These are phyloP conservation scores for Linum tenue DNA, from an alignment of 345 rosid genomes.

Conservation along the genomic window DNA sequence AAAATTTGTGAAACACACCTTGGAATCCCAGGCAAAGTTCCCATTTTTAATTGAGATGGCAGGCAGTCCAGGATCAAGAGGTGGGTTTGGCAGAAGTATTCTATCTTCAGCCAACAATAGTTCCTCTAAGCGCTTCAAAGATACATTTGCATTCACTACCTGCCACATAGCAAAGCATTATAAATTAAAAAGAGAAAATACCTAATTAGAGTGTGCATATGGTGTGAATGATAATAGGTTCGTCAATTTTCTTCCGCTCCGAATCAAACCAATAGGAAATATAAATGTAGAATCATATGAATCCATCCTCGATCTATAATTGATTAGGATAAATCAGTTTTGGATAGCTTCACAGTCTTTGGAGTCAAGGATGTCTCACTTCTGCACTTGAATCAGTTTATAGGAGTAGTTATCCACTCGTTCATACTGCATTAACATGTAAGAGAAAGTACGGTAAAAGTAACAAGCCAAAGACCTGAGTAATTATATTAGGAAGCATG, in stretches of 20 bases:
- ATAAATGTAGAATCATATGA: no score
- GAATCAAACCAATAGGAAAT: no score
- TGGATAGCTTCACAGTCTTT: no score
- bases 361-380: no score
- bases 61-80: slow-evolving; percentile 56
- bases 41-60: slow-evolving; percentile 84
- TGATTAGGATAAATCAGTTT: no score
- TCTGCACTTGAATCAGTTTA: neutral
- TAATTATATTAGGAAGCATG: slow-evolving; percentile 89
- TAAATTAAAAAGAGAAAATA: slow-evolving; percentile 10
- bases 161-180: slow-evolving; percentile 27
- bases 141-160: slow-evolving; percentile 93
- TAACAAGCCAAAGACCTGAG: slow-evolving; percentile 51
- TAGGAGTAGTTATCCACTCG: neutral
- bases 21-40: slow-evolving; percentile 86
- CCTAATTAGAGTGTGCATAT: neutral
- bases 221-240: neutral
- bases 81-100: slow-evolving; percentile 85
- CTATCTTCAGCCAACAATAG: slow-evolving; percentile 84
- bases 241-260: no score
- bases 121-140: slow-evolving; percentile 89
- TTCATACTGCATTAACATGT: neutral
- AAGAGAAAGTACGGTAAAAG: slow-evolving; percentile 1
- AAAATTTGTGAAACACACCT: slow-evolving; percentile 34
- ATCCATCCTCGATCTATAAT: no score